Conservation (phyloP, 768 basidiomycete species). For the Psilocybe subaeruginosa region DNA sequence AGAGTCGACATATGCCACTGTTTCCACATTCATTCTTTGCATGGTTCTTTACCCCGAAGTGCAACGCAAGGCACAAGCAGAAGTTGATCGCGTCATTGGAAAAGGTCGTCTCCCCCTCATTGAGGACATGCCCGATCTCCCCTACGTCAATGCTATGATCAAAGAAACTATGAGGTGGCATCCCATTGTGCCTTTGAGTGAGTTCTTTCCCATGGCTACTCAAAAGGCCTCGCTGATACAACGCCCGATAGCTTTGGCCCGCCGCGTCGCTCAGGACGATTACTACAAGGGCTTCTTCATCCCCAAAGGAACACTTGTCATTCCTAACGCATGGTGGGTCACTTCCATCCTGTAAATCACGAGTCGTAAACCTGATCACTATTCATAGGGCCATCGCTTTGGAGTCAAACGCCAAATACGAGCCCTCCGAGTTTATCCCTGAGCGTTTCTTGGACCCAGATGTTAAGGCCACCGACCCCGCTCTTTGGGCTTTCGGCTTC, state of each 20-base stretch:
- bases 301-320: conserved; percentile 36
- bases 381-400: conserved; percentile 15
- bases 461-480: conserved; percentile 1
- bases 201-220: background rate
- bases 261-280: conserved; percentile 10
- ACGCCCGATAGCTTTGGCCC: conserved; percentile 14
- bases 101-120: conserved; percentile 3
- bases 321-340: conserved; percentile 37
- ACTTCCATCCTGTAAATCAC: background rate
- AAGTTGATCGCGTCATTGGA: conserved; percentile 4
- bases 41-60: conserved; percentile 5
- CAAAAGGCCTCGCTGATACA: background rate
- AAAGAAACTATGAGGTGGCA: conserved; percentile 14
- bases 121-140: conserved; percentile 3
- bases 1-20: conserved; percentile 2
- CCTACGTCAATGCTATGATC: conserved; percentile 10
- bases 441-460: conserved; percentile 10
- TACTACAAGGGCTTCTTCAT: conserved; percentile 28
- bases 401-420: conserved; percentile 3
- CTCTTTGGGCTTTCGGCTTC: conserved; percentile 4
- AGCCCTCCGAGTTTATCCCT: conserved; percentile 15
- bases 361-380: background rate
- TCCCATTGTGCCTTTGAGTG: conserved; percentile 8
- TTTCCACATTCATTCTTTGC: conserved; percentile 4
- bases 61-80: conserved; percentile 1